Conservation (phyloP, 345 rosid genomes). For the Crucihimalaya himalaica region DNA sequence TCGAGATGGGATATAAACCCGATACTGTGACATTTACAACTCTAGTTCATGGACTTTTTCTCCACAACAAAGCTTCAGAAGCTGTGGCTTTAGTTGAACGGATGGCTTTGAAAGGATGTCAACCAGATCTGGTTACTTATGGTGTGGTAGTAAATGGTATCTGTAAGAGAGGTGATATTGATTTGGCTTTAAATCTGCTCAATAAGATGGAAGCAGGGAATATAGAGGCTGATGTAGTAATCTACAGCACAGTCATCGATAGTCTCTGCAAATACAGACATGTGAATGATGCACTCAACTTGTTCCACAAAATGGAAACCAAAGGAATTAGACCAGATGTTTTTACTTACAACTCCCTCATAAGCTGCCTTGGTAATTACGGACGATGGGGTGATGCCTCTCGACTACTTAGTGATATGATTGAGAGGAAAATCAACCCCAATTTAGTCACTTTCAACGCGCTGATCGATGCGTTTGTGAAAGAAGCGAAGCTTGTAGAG, state of each 20-base stretch:
- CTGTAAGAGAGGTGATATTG: constrained; percentile 2
- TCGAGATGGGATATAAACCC: neutral
- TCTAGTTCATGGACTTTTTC: constrained; percentile 13
- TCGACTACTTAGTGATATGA: neutral
- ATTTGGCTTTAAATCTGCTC: constrained; percentile 2
- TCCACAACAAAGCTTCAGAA: neutral
- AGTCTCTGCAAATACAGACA: neutral
- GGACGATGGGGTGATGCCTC: neutral
- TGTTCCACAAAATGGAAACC: neutral
- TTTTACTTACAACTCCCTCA: neutral
- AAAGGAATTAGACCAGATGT: neutral
- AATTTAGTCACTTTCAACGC: neutral
- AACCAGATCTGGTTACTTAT: neutral
- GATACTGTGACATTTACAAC: neutral
- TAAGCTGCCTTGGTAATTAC: neutral
- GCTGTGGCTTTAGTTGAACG: neutral
- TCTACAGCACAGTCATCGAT: constrained; percentile 7
- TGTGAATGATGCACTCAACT: neutral
- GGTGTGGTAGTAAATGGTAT: neutral
- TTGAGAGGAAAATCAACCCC: neutral
- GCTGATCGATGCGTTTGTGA: neutral
- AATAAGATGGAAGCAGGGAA: neutral
- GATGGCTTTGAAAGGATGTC: neutral
- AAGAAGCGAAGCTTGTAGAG: neutral
- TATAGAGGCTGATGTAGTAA: neutral